Base-by-base conservation (phyloP, 139 green algal species). In the Closterium sp. region DNA sequence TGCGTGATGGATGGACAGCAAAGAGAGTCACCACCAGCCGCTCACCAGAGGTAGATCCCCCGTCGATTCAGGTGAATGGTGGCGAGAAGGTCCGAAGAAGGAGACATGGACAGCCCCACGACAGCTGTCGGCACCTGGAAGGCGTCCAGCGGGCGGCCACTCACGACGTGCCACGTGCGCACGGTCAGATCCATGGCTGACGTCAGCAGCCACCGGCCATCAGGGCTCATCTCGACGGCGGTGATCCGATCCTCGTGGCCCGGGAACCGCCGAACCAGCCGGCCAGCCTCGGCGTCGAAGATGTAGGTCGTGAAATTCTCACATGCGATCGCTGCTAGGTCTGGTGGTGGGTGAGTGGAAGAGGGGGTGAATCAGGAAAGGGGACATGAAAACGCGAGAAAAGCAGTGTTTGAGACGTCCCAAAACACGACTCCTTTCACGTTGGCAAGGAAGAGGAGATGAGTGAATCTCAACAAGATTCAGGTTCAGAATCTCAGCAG, bases 121-220 rank as follows among this genome's bases (percentile, higher is more conserved):
- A 99, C 95, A 30, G 97, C 95, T 0, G 94, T 84, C 9, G 96
- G 97, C 91, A 99, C 92, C 19, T 93, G 92, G 95, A 99, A 94
- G n/a, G 3, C 2, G 94, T 99, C 95, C 90, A 97, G 62, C 88
- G 94, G 96, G 7, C 92, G 45, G 22, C 94, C 88, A 0, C 94
- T 95, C n/a, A 97, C 97, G 17, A 99, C 95, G 96, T 99, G 97
- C 96, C 97, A 99, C 89, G 98, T 96, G 21, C 97, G 94, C 62
- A 99, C 70, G 2, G 96, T 98, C 88, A 96, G 97, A 93, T 99
- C 97, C 96, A 98, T 97, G 31, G 95, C 95, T 19, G 96, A 84
- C 17, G 94, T 96, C n/a, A 99, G 94, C 92, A 99, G 95, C 98
- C 97, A 99, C 70, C 91, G 34, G 11, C 90, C 93, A 62, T 96